A percentile compares a stretch with the other conserved stretches of the same genome.
These are phyloP conservation scores for Colletotrichum melonis DNA, from an alignment of 2,329 filamentous ascomycete species.

Conservation along the genomic window DNA sequence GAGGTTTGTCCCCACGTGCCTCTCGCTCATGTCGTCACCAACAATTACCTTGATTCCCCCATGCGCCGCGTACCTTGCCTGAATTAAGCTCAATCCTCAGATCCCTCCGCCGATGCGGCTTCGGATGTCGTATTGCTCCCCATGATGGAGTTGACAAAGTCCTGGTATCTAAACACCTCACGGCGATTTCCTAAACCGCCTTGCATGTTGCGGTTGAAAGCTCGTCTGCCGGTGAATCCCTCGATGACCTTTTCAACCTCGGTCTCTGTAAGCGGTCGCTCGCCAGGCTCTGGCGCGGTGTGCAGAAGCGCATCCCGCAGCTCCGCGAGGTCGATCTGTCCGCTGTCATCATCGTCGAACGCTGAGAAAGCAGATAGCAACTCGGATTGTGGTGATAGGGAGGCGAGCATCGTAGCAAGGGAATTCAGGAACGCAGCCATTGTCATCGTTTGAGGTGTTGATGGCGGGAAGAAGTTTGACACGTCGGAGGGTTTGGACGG, in stretches of 20 bases:
- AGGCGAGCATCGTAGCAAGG: constrained; percentile 78
- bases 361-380: constrained; percentile 91
- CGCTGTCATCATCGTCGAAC: constrained; percentile 95
- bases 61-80: constrained; percentile 1
- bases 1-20: constrained; percentile 21
- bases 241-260: constrained; percentile 90
- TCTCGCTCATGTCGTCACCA: constrained; percentile 24
- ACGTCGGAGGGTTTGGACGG: constrained; percentile 78
- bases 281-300: constrained; percentile 81
- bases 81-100: constrained; percentile 32
- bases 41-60: constrained; percentile 9
- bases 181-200: constrained; percentile 72
- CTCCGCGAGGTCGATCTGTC: constrained; percentile 87
- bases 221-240: constrained; percentile 85
- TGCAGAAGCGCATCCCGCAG: constrained; percentile 85
- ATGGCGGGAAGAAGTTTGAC: constrained; percentile 84
- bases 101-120: constrained; percentile 40
- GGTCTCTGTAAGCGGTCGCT: constrained; percentile 70
- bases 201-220: constrained; percentile 76
- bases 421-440: constrained; percentile 89
- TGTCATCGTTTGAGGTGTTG: constrained; percentile 77
- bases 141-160: constrained; percentile 82
- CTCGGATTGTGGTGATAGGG: constrained; percentile 82
- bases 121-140: constrained; percentile 61
- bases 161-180: constrained; percentile 93